Evolutionary conservation across 1,139 yeast species (phyloP), one percentile per base, ranked within the genome.

Genomic region (Taphrina deformans): DNA sequence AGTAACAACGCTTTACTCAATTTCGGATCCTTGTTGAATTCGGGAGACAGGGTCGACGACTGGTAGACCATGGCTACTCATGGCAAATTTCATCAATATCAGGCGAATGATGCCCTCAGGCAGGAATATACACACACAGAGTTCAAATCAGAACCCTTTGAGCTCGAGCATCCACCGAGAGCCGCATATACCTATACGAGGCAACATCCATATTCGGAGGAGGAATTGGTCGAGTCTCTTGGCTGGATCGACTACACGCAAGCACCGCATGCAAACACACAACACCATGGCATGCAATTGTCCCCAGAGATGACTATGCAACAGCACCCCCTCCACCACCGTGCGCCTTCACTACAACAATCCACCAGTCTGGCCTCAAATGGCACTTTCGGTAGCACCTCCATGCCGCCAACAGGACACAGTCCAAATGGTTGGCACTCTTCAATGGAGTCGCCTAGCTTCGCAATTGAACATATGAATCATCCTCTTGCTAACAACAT

Each of bases 361-460:
- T 12, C 45, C 48, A 23, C 27, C 9, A 38, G 48, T 38, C 4
- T 53, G 14, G 48, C 58, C 18, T 53, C 58, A 5, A 40, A 38
- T 40, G 35, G 35, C 21, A 53, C 58, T 4, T 53, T 38, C 18
- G 58, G 48, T 7, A 53, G 48, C 24, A n/a, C 24, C 21, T 40
- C 58, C 24, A 35, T 53, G 35, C 21, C 48, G 9, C 29, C 23
- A 23, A 24, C 45, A 21, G 23, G 12, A 7, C 48, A 35, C 9
- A 53, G 58, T 26, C 58, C 58, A 6, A n/a, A 46, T 23, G 58
- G 58, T n/a, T 53, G 58, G 58, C 58, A 53, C 27, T 53, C 58
- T 6, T 53, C 58, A 16, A 38, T 53, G 4, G 58, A 38, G 16
- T 53, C 58, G 21, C 48, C 58, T 6, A 38, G 23, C 21, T 24